Evolutionary conservation across 805 yeast genomes (phyloP), one percentile per base, ranked within the genome.

Genomic region (Teunomyces pallodes): DNA sequence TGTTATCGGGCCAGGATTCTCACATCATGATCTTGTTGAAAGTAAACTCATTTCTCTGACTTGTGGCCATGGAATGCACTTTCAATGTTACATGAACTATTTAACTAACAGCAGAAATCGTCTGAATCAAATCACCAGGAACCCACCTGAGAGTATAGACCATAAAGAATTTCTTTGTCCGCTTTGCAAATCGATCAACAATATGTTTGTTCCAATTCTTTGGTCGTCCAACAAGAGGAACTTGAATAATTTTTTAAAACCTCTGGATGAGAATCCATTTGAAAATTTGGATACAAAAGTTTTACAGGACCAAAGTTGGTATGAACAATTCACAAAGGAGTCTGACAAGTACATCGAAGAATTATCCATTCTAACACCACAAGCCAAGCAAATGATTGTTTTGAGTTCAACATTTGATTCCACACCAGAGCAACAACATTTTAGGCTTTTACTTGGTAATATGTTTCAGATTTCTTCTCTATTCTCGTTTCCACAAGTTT

Each of bases 61-160:
- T 45, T 92, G 99, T 70, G 96, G 97, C 1, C 99, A 92, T 66
- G 95, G 96, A 1, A 86, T 92, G 84, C 99, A 92, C 64, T 82
- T 79, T 51, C 74, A 80, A 13, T 92, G 99, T 61, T 86, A 84
- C 58, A 65, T 80, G 46, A 82, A 82, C 49, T 87, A 82, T 58
- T 64, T 86, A 58, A 71, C 74, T 29, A 77, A 84, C n/a, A 74
- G 77, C 38, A 70, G 80, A 45, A 66, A 75, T 5, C 76, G 84
- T 12, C 82, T 79, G 55, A 81, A 77, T 13, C 96, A 90, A 59
- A 81, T 90, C 30, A 87, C 96, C 0, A 75, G 96, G 60, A 88
- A 91, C 43, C 74, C 84, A 4, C 96, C 96, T 0, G 96, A 86
- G 53, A 82, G 87, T 52, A 67, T 75, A 9, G 83, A 82, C 27